Conservation (phyloP, 148 eudicot genomes). For the Cornus controversa region DNA sequence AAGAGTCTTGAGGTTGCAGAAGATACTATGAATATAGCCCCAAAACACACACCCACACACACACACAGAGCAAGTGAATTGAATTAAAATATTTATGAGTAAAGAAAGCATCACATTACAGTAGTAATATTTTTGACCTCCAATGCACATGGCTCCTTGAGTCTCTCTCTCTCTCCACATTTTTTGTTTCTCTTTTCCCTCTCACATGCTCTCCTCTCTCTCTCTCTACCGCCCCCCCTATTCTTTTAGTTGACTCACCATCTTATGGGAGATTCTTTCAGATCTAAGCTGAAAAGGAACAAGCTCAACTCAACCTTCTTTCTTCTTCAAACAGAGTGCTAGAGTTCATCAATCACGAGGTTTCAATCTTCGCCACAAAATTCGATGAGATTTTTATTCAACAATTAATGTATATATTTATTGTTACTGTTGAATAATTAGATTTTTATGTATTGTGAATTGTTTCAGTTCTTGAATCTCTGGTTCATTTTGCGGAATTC, state of each 20-base stretch:
- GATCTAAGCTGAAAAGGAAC: slow-evolving; percentile 32
- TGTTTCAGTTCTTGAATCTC: not conserved
- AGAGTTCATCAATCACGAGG: slow-evolving; percentile 1
- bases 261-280: slow-evolving; percentile 28
- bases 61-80: not conserved
- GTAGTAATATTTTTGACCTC: slow-evolving; percentile 16
- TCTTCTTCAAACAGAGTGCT: not conserved
- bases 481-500: not conserved
- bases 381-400: not conserved
- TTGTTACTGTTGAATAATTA: not conserved
- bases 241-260: slow-evolving; percentile 19
- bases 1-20: not conserved
- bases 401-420: not conserved
- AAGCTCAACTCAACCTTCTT: slow-evolving; percentile 9
- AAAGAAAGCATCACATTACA: slow-evolving; percentile 7
- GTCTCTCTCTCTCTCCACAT: slow-evolving; percentile 12
- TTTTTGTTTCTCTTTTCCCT: slow-evolving; percentile 13
- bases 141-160: slow-evolving; percentile 33
- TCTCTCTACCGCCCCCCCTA: slow-evolving; percentile 3
- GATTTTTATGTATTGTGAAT: not conserved
- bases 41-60: not conserved
- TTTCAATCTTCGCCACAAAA: not conserved
- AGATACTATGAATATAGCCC: not conserved
- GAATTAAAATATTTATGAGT: not conserved
- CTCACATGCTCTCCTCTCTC: slow-evolving; percentile 27